Evolutionary conservation across 805 yeast genomes (phyloP).

Genomic region (Torulaspora microellipsoides): DNA sequence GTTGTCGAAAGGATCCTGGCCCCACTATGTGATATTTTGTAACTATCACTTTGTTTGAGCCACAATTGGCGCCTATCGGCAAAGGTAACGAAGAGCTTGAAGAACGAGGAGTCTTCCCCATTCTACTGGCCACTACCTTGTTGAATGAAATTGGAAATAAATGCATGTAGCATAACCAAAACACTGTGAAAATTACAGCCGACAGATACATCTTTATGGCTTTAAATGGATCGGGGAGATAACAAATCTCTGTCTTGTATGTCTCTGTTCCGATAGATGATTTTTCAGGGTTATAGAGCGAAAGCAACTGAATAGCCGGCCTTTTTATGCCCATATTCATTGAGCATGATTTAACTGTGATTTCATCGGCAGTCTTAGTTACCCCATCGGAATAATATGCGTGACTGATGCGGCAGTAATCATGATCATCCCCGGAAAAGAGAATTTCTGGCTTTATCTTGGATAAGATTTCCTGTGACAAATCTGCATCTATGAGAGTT

Average conservation of each 20-base stretch:
- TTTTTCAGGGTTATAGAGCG: constrained; percentile 49
- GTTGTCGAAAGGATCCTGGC: constrained; percentile 2
- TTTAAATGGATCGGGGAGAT: constrained; percentile 50
- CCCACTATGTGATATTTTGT: constrained; percentile 9
- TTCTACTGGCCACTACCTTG: constrained; percentile 6
- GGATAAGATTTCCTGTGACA: constrained; percentile 55
- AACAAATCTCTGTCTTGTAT: constrained; percentile 48
- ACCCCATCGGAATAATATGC: constrained; percentile 25
- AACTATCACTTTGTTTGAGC: neutral
- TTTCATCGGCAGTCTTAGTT: constrained; percentile 51
- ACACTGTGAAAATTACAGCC: constrained; percentile 20
- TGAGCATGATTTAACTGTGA: constrained; percentile 82
- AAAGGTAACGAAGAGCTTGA: constrained; percentile 17
- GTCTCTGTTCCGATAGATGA: constrained; percentile 22
- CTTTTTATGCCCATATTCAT: constrained; percentile 86
- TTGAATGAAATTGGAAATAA: constrained; percentile 31
- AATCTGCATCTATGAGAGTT: constrained; percentile 66
- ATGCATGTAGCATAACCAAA: constrained; percentile 23
- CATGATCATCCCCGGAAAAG: constrained; percentile 96
- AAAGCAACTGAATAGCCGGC: constrained; percentile 84
- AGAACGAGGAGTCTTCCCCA: constrained; percentile 8
- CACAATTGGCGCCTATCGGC: constrained; percentile 17
- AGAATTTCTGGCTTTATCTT: constrained; percentile 60
- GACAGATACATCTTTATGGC: constrained; percentile 38
- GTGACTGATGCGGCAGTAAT: constrained; percentile 79